Conservation (phyloP, 306 rosid genomes). For the Phaseolus lunatus region DNA sequence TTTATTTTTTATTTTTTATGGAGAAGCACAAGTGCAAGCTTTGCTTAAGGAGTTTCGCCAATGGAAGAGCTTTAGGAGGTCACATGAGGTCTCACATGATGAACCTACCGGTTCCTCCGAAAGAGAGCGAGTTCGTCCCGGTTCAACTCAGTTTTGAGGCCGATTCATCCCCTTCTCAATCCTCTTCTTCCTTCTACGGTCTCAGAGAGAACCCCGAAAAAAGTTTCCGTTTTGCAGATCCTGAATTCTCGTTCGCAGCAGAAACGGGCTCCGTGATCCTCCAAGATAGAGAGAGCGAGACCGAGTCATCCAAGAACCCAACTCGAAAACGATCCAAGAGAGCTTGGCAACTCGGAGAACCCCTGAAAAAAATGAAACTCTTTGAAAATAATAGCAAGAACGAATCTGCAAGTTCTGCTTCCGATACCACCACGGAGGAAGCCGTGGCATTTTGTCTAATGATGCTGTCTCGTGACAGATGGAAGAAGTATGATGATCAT, state of each 20-base stretch:
- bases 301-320: constrained; percentile 78
- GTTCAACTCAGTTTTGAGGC: constrained; percentile 58
- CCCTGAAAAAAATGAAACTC: not conserved
- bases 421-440: constrained; percentile 78
- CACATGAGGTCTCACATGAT: constrained; percentile 99
- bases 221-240: constrained; percentile 70
- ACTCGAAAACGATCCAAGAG: constrained; percentile 78
- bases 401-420: constrained; percentile 75
- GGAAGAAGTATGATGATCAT: constrained; percentile 48
- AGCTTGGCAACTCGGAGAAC: constrained; percentile 48
- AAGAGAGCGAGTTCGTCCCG: constrained; percentile 35
- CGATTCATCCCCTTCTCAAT: constrained; percentile 60
- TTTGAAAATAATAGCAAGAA: constrained; percentile 18
- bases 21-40: constrained; percentile 86
- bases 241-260: constrained; percentile 63
- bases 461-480: constrained; percentile 83
- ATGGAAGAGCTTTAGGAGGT: constrained; percentile 95
- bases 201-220: constrained; percentile 80
- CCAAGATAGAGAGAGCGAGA: constrained; percentile 84
- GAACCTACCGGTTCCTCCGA: constrained; percentile 69
- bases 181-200: constrained; percentile 53
- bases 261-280: constrained; percentile 73
- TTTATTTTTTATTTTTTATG: constrained; percentile 40
- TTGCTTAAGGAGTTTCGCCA: constrained; percentile 75
- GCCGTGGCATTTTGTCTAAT: constrained; percentile 84